A percentile compares a stretch with the other conserved stretches of the same genome.
Evolutionary conservation across 768 basidiomycete genomes (phyloP).

Genomic region (Leucocoprinus leucothites): DNA sequence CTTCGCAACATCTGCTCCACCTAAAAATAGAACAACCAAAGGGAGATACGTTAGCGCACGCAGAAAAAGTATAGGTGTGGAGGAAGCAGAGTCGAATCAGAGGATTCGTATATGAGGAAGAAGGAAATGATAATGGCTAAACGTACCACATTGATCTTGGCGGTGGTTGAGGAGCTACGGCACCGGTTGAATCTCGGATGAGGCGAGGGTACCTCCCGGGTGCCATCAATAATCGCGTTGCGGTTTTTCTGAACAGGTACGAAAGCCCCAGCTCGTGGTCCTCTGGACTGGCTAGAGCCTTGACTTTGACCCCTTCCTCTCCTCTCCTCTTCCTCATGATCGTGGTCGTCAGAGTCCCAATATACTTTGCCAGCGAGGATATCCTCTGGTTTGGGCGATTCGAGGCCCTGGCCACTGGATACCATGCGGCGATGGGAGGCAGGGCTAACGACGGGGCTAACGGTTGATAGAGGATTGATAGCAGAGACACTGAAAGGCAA

Average conservation of each 20-base stretch:
- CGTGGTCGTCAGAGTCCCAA: constrained; percentile 46
- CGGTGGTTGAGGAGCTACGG: constrained; percentile 11
- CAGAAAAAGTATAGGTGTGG: constrained; percentile 7
- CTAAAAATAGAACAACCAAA: constrained; percentile 21
- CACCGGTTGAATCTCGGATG: constrained; percentile 40
- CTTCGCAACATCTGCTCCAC: constrained; percentile 34
- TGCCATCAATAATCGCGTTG: constrained; percentile 46
- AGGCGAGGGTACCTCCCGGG: constrained; percentile 45
- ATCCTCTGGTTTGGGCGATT: constrained; percentile 59
- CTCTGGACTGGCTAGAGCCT: constrained; percentile 25
- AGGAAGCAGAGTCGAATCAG: constrained; percentile 6
- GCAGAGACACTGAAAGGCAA: constrained; percentile 60
- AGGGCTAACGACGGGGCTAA: constrained; percentile 55
- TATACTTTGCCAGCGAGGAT: constrained; percentile 62
- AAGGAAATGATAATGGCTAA: constrained; percentile 19
- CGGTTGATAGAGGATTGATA: constrained; percentile 75
- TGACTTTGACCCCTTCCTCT: constrained; percentile 18
- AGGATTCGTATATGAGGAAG: neutral
- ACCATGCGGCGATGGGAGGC: constrained; percentile 25
- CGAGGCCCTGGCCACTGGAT: constrained; percentile 14
- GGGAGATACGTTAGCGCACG: constrained; percentile 16
- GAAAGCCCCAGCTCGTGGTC: constrained; percentile 40
- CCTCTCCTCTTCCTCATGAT: constrained; percentile 30
- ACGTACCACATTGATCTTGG: constrained; percentile 24
- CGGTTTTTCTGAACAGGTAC: constrained; percentile 29